Evolutionary conservation across 1,139 yeast species (phyloP), one percentile per base, ranked within the genome.

Genomic region (Hyphopichia buzzinii): DNA sequence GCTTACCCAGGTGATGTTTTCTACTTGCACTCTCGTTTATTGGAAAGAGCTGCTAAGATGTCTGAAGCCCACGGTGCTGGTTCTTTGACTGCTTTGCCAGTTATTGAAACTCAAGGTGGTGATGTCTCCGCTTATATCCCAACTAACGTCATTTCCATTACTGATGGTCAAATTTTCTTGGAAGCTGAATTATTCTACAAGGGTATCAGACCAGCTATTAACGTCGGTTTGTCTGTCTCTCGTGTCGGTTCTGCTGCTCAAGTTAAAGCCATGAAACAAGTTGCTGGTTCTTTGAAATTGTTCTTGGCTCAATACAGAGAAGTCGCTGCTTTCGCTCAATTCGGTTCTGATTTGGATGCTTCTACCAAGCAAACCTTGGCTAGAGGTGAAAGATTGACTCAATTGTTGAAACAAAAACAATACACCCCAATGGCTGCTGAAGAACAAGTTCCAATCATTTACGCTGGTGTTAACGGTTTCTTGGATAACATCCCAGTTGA

Each of bases 201-300:
- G 84, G 98, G 98, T 89, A 90, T 92, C 73, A 89, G 98, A 83
- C 98, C 98, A 67, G 97, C 98, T 64, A 92, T 92, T 66, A 92
- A 92, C 74, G 97, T 92, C 72, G 98, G 98, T 90, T 84, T 92
- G 67, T 92, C 98, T 62, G 98, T 92, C 63, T 92, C 98, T 62
- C 96, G 98, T 83, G 98, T 92, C 79, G 98, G 98, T 78, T 92
- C 98, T 55, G 98, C 98, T 64, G 98, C 98, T 65, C 98, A 92
- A 82, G 97, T 92, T 63, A 92, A 92, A 84, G 97, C 98, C 74
- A 86, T 94, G 95, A 92, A 92, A 79, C 97, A 92, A 83, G 98
- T 94, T 74, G 98, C 98, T 56, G 99, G 98, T 84, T 94, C 98
- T 58, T 85, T 92, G 77, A 92, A 92, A 78, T 87, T 92, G 75